These are phyloP conservation scores for Lecanicillium sp. DNA, from an alignment of 2,329 filamentous ascomycete species.

Conservation along the genomic window DNA sequence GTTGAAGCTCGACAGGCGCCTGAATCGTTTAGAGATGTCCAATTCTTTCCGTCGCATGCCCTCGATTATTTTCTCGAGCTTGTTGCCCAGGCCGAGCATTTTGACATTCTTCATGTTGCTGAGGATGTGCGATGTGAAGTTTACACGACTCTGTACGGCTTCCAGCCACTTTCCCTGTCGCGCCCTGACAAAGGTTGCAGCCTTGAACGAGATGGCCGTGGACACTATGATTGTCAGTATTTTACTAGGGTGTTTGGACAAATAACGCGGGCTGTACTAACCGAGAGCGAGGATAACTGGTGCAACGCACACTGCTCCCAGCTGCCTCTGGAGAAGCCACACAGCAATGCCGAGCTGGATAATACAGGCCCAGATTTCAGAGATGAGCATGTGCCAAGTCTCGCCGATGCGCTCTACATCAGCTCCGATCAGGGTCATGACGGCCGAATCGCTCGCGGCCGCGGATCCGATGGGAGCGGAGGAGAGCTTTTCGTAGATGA, in stretches of 20 bases:
- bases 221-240: no score
- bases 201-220: conserved; percentile 5
- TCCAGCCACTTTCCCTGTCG: conserved; percentile 5
- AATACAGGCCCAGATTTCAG: conserved; percentile 5
- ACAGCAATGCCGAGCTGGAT: conserved; percentile 8
- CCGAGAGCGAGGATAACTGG: conserved; percentile 8
- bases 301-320: conserved; percentile 10
- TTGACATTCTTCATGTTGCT: conserved; percentile 6
- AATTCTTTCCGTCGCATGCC: background rate
- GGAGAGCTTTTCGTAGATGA: conserved; percentile 4
- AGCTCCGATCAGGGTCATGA: conserved; percentile 6
- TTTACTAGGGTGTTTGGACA: no score
- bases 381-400: conserved; percentile 4
- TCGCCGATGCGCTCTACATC: conserved; percentile 7
- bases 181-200: conserved; percentile 3
- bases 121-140: conserved; percentile 7
- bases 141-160: conserved; percentile 7
- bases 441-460: background rate
- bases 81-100: conserved; percentile 2
- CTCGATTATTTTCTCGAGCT: conserved; percentile 2
- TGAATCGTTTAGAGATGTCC: conserved; percentile 5
- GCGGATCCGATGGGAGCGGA: background rate
- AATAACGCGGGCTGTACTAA: no score
- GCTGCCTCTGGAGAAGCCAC: conserved; percentile 10
- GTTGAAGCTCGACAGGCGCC: conserved; percentile 8